These are phyloP conservation scores for Babesia gibsoni DNA, from an alignment of 169 alveolate genomes.

Conservation along the genomic window DNA sequence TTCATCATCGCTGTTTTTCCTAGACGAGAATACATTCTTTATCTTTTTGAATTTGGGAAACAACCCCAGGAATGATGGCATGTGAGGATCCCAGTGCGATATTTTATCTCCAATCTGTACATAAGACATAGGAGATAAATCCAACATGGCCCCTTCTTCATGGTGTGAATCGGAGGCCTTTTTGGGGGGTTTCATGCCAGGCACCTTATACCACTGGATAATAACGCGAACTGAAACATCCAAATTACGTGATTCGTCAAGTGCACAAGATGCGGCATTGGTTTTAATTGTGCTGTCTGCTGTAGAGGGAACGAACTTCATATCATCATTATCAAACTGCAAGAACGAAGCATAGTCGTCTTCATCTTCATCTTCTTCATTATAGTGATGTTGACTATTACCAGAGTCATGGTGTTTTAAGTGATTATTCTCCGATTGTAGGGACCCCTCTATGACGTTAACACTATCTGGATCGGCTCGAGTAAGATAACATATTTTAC, in stretches of 20 bases:
- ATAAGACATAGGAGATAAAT: not conserved
- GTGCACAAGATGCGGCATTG: constrained; percentile 9
- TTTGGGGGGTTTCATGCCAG: not conserved
- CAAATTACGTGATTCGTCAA: constrained; percentile 29
- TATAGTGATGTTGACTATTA: too few relatives aligned
- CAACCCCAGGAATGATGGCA: not conserved
- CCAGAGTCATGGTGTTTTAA: too few relatives aligned
- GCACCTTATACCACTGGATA: constrained; percentile 55
- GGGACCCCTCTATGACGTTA: constrained; percentile 36
- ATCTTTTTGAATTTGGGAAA: not conserved
- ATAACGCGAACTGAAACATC: constrained; percentile 36
- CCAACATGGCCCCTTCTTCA: not conserved
- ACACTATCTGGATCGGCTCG: constrained; percentile 1
- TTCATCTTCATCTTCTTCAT: constrained; percentile 6
- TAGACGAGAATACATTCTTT: not conserved
- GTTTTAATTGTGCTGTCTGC: constrained; percentile 6
- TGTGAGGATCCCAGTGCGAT: not conserved
- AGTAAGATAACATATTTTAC: constrained; percentile 40
- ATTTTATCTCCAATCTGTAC: not conserved
- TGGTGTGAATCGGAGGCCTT: not conserved
- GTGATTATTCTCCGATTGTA: not conserved
- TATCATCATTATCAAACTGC: not conserved
- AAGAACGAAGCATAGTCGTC: constrained; percentile 37
- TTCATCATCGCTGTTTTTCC: constrained; percentile 10
- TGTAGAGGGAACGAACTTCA: constrained; percentile 1